Evolutionary conservation across 2,329 filamentous ascomycete species (phyloP), one percentile per base, ranked within the genome.

Genomic region (Hypoxylon sp.): DNA sequence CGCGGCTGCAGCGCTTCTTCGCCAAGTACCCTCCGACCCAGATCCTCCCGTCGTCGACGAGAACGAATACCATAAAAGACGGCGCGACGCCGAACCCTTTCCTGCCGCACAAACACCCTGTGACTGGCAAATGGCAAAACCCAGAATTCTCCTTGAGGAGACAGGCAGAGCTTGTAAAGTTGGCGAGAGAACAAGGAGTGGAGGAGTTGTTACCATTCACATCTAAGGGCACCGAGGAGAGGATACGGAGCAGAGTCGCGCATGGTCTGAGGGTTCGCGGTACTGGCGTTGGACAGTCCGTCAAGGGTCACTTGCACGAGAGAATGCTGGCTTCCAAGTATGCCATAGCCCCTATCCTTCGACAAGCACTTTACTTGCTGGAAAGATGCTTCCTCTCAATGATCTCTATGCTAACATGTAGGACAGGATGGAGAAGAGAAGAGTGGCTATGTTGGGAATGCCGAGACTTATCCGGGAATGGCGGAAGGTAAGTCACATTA

Each of bases 231-330:
- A 90, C 90, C 1, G 90, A 89, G 71, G 86, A 87, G 77, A 89
- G 85, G 78, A 86, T 94, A 75, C 85, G 88, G 74, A 87, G 89
- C 78, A 84, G 92, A 62, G 87, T 93, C 63, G 91, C 96, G 83
- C 86, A 90, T 70, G 95, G 94, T 52, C 78, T 97, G 78, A 86
- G 90, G 68, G 91, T 97, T 63, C 95, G 94, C 87, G 95, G 95
- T 74, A 98, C 95, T 1, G 95, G 96, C 84, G 89, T 93, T 71
- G 95, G 94, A 62, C 90, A 97, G 81, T 90, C 87, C 80, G 95
- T 97, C 78, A 99, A 98, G 90, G 96, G 96, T 79, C 95, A 97
- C 81, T 86, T 89, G 74, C 92, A 94, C 88, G 96, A 99, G 85
- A 88, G 96, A 77, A 91, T 91, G 75, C 83, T 97, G 83, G 90